These are phyloP conservation scores for Cardiospermum halicacabum DNA, from an alignment of 345 rosid genomes.

Conservation along the genomic window DNA sequence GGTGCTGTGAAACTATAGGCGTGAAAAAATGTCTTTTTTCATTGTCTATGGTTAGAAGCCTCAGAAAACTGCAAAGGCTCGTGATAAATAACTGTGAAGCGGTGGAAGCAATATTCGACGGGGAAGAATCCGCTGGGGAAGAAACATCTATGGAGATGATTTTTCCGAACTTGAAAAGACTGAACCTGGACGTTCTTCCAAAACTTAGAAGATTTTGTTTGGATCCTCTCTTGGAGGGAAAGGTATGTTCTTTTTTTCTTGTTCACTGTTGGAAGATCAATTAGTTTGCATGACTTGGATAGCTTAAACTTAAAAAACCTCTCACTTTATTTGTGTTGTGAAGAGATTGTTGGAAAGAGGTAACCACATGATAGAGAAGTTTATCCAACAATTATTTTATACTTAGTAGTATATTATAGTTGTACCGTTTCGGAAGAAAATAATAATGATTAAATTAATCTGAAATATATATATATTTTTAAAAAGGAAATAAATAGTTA, in stretches of 20 bases:
- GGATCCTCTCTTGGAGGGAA: neutral
- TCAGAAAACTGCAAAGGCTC: slow-evolving; percentile 1
- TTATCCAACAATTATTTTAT: no score
- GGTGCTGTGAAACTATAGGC: neutral
- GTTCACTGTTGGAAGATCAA: neutral
- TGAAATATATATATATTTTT: no score
- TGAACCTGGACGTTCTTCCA: neutral
- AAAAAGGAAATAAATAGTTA: no score
- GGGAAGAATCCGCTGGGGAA: neutral
- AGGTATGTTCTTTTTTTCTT: neutral
- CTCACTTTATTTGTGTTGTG: no score
- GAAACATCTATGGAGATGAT: neutral
- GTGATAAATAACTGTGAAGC: neutral
- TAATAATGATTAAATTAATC: no score
- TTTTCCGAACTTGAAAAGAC: neutral
- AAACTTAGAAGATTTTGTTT: slow-evolving; percentile 6
- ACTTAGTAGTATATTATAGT: no score
- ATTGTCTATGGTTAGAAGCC: neutral
- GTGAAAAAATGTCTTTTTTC: no score
- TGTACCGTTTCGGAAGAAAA: no score
- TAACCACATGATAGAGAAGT: no score
- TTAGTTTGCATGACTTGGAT: neutral
- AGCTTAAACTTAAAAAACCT: no score
- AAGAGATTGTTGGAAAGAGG: no score
- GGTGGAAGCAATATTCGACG: slow-evolving; percentile 6